Percentiles rank a stretch among this genome's conserved stretches.
phyloP scores from a whole-genome alignment of 352 stramenopile species.

The Pythium rishiriense region DNA sequence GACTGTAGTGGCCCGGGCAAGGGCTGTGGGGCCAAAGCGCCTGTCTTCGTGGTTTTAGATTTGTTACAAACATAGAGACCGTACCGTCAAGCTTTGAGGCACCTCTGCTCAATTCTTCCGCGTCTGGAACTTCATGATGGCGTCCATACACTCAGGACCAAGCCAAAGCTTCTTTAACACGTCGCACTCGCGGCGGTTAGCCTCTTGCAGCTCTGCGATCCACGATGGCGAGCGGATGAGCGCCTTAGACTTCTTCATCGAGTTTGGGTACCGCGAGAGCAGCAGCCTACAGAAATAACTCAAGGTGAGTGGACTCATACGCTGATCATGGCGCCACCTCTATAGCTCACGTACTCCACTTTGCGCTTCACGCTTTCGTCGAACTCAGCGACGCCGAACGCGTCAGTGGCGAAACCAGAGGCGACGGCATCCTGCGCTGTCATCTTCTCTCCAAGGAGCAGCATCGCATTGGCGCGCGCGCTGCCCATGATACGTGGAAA shows the following conservation, averaged over 20 bases:
- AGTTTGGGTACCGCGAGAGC: constrained; percentile 62
- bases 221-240: constrained; percentile 48
- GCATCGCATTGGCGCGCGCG: constrained; percentile 85
- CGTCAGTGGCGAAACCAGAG: constrained; percentile 48
- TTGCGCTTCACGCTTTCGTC: constrained; percentile 52
- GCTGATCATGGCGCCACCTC: neutral
- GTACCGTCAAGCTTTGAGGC: no score
- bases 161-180: constrained; percentile 79
- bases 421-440: constrained; percentile 54
- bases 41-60: constrained; percentile 33
- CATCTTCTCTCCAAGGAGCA: constrained; percentile 88
- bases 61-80: neutral
- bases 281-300: constrained; percentile 34
- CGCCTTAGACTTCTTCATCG: constrained; percentile 63
- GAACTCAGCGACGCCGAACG: constrained; percentile 66
- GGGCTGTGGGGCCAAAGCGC: constrained; percentile 12
- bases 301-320: neutral
- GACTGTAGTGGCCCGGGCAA: neutral
- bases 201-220: constrained; percentile 56
- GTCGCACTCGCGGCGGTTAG: constrained; percentile 57
- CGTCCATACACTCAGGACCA: constrained; percentile 70
- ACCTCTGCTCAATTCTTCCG: constrained; percentile 43
- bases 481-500: constrained; percentile 87
- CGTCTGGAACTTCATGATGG: constrained; percentile 75
- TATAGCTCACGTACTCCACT: constrained; percentile 49